Evolutionary conservation across 192 early-diverging fungal genomes (phyloP), one percentile per base, ranked within the genome.

Genomic region (Backusella tuberculispora): DNA sequence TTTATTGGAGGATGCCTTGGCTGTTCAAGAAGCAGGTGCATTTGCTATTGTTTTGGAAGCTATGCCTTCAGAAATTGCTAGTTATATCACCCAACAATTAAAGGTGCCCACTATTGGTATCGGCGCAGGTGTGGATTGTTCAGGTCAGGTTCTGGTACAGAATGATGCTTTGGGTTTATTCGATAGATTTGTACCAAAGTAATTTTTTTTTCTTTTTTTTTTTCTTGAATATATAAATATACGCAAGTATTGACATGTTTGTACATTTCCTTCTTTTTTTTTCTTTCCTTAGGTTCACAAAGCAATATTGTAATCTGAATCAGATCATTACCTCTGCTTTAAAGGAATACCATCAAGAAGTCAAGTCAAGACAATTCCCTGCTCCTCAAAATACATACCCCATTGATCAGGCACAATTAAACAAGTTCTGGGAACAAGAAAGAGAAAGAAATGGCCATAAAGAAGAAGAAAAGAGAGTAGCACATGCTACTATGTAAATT

Each of bases 61-160:
- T 34, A 88, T 99, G 56, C 96, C 98, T 5, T 88, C 87, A 63
- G 86, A 90, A n/a, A 94, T 99, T 13, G 98, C 96, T 3, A 83
- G 84, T n/a, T 87, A 91, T 43, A 91, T 98, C 64, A 99, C 97
- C 0, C 74, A 88, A 24, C 74, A 87, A 44, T 80, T 99, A 37
- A 66, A 66, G 3, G 89, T 98, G 44, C 97, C 97, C 8, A 99
- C 97, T 9, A 98, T 99, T 73, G 98, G 98, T 13, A 99, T 99
- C 77, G 98, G 98, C 48, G 96, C 98, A 7, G 97, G 97, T 8
- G 71, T 86, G 14, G 82, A 88, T 0, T 93, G 92, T 13, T 96
- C 94, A 19, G 98, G 98, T 17, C 98, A 99, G 81, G 97, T 98
- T 42, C 83, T 99, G 48, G 97, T 99, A 24, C 86, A 91, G 69